Evolutionary conservation across 2,329 filamentous ascomycete genomes (phyloP).

Genomic region (Nemania sp.): DNA sequence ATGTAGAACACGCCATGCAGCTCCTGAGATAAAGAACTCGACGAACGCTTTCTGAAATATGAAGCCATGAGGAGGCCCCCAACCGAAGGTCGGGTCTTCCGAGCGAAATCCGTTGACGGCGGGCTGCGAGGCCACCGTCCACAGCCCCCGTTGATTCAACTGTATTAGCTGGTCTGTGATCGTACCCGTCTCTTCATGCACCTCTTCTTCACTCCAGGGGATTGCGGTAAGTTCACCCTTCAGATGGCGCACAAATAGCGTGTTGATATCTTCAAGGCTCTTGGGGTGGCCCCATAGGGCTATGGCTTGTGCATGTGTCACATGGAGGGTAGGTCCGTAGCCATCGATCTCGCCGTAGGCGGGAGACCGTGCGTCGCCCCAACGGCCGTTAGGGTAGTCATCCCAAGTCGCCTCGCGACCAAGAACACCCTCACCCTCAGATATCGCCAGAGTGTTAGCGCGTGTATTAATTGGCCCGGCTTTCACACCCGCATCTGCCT

Average conservation of each 20-base stretch:
- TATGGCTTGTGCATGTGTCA: slow-evolving; percentile 85
- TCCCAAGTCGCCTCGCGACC: slow-evolving; percentile 98
- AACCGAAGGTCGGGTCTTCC: slow-evolving; percentile 84
- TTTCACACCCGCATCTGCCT: slow-evolving; percentile 81
- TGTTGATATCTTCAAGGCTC: slow-evolving; percentile 76
- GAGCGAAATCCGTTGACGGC: slow-evolving; percentile 88
- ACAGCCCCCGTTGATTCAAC: slow-evolving; percentile 88
- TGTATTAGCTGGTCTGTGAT: slow-evolving; percentile 81
- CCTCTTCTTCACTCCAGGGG: slow-evolving; percentile 92
- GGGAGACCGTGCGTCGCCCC: slow-evolving; percentile 91
- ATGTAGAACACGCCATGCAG: slow-evolving; percentile 77
- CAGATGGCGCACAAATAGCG: slow-evolving; percentile 84
- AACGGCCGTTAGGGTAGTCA: slow-evolving; percentile 95
- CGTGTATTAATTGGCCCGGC: slow-evolving; percentile 79
- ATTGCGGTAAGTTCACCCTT: slow-evolving; percentile 82
- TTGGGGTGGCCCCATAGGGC: slow-evolving; percentile 86
- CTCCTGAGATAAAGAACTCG: slow-evolving; percentile 86
- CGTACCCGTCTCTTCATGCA: slow-evolving; percentile 83
- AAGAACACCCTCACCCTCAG: slow-evolving; percentile 88
- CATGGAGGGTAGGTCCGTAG: slow-evolving; percentile 96
- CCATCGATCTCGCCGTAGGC: slow-evolving; percentile 97
- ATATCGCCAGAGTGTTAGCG: slow-evolving; percentile 89
- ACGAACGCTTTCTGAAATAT: slow-evolving; percentile 99
- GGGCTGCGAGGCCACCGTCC: slow-evolving; percentile 95
- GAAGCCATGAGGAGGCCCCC: slow-evolving; percentile 92